These are phyloP conservation scores for Passalora sequoiae DNA, from an alignment of 2,329 filamentous ascomycete species.

Conservation along the genomic window DNA sequence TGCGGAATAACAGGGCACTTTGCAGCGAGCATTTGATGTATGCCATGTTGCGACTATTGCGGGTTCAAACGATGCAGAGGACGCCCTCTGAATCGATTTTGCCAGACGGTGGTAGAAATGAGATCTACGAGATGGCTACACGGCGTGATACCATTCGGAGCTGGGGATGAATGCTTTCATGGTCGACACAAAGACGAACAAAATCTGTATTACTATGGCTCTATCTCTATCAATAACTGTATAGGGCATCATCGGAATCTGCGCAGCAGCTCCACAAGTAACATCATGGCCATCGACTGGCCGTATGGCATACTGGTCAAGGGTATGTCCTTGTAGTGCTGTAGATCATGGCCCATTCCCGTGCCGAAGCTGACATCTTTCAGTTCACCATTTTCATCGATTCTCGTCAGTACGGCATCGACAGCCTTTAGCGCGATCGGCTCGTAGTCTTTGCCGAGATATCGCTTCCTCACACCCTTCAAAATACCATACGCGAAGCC, in stretches of 20 bases:
- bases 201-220: not conserved
- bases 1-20: too few species aligned
- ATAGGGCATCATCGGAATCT: slow-evolving; percentile 44
- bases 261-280: slow-evolving; percentile 66
- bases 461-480: slow-evolving; percentile 65
- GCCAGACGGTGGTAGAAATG: too few species aligned
- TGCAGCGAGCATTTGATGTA: too few species aligned
- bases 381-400: slow-evolving; percentile 64
- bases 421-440: slow-evolving; percentile 61
- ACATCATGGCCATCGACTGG: slow-evolving; percentile 80
- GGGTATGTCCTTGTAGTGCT: slow-evolving; percentile 73
- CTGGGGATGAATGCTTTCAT: too few species aligned
- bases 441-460: slow-evolving; percentile 59
- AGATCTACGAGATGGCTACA: too few species aligned
- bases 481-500: slow-evolving; percentile 77
- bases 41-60: too few species aligned
- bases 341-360: slow-evolving; percentile 65
- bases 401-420: slow-evolving; percentile 60
- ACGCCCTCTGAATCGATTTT: too few species aligned
- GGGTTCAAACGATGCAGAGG: too few species aligned
- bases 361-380: slow-evolving; percentile 73
- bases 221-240: not conserved
- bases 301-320: slow-evolving; percentile 79
- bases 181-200: too few species aligned
- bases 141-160: too few species aligned